phyloP scores from a whole-genome alignment of 345 rosid genomes.

The Salix suchowensis region DNA sequence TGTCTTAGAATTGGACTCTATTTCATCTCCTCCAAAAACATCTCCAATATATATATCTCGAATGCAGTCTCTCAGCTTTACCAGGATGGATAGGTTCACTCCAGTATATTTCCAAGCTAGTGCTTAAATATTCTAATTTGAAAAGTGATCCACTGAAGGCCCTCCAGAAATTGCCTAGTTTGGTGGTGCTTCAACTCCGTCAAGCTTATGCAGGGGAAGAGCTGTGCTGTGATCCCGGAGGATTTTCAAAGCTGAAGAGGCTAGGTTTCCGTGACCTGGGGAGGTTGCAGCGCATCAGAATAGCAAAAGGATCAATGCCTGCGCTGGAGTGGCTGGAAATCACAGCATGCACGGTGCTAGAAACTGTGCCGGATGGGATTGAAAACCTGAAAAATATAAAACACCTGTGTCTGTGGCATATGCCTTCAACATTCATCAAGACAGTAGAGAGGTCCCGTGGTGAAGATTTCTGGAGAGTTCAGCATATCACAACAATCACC shows the following conservation, averaged over 20 bases:
- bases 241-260: not conserved
- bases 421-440: not conserved
- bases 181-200: constrained; percentile 3
- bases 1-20: not conserved
- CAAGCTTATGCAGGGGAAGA: constrained; percentile 8
- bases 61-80: not conserved
- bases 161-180: constrained; percentile 1
- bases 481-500: constrained; percentile 2
- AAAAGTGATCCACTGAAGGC: not conserved
- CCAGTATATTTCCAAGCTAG: constrained; percentile 7
- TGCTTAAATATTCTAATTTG: constrained; percentile 5
- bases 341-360: too few relatives aligned
- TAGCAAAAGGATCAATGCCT: too few relatives aligned
- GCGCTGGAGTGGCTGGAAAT: too few relatives aligned
- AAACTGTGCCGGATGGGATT: too few relatives aligned
- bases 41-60: not conserved
- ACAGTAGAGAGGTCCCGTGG: not conserved
- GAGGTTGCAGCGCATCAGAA: not conserved
- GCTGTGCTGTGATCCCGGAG: not conserved
- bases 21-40: constrained; percentile 1
- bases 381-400: not conserved
- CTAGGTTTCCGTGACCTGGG: not conserved
- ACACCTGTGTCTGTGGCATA: not conserved
- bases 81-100: constrained; percentile 5
- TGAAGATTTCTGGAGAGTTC: constrained; percentile 3